phyloP scores from a whole-genome alignment of 441 rosid genomes.

The Theobroma grandiflorum region DNA sequence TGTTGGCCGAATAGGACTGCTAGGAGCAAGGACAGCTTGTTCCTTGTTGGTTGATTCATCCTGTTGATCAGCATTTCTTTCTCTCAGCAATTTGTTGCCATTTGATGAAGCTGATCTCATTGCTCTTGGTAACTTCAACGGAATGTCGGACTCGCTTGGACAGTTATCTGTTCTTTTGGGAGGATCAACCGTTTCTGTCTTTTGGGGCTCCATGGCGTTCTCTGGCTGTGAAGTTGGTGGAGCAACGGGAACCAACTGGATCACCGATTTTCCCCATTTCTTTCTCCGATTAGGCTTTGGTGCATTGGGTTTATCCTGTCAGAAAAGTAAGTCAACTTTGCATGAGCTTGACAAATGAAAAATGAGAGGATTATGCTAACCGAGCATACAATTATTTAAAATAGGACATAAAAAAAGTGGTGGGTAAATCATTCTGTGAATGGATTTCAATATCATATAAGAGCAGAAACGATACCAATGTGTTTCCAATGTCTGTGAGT shows the following conservation, averaged over 20 bases:
- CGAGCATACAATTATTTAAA: neutral
- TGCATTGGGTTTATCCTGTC: constrained; percentile 75
- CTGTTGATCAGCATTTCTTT: constrained; percentile 73
- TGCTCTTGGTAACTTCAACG: constrained; percentile 83
- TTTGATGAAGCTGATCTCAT: constrained; percentile 72
- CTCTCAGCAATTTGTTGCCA: constrained; percentile 70
- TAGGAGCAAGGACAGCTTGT: constrained; percentile 39
- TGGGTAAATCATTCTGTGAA: too few species aligned
- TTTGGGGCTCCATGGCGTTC: constrained; percentile 26
- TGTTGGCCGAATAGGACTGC: constrained; percentile 54
- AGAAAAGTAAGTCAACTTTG: neutral
- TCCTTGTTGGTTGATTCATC: constrained; percentile 53
- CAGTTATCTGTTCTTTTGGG: constrained; percentile 40
- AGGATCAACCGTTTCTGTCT: constrained; percentile 37
- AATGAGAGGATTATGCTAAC: neutral
- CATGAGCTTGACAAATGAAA: neutral
- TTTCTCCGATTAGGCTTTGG: constrained; percentile 76
- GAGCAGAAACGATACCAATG: constrained; percentile 49
- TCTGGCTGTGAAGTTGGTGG: constrained; percentile 45
- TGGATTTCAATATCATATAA: neutral
- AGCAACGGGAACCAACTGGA: constrained; percentile 80
- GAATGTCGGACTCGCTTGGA: constrained; percentile 47
- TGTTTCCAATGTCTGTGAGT: constrained; percentile 87
- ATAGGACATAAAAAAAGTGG: neutral
- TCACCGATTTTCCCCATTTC: constrained; percentile 73